These are phyloP conservation scores for Geotrichum siamense DNA, from an alignment of 1,139 yeast species.

Conservation along the genomic window DNA sequence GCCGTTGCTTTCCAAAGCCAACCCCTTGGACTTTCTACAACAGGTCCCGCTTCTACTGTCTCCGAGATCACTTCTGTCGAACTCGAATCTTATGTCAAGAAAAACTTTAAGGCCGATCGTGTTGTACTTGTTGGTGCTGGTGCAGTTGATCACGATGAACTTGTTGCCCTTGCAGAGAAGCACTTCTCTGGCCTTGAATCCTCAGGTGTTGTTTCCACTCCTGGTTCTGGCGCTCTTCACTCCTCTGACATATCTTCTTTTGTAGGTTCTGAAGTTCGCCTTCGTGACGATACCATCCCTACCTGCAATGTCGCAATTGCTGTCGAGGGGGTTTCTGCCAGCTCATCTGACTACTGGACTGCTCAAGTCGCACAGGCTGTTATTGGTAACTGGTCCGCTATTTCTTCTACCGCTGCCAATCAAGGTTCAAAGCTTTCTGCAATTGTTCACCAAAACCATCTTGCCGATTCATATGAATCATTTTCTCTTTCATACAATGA, in stretches of 20 bases:
- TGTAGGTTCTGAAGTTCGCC: constrained; percentile 77
- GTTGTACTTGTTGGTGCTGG: constrained; percentile 98
- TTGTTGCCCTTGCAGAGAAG: constrained; percentile 67
- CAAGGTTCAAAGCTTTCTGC: constrained; percentile 83
- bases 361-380: constrained; percentile 95
- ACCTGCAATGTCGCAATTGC: constrained; percentile 89
- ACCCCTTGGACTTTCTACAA: constrained; percentile 89
- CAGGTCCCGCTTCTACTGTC: constrained; percentile 89
- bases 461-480: constrained; percentile 93
- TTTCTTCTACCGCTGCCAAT: constrained; percentile 77
- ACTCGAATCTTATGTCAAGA: constrained; percentile 66
- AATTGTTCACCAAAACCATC: constrained; percentile 61
- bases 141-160: constrained; percentile 79
- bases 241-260: constrained; percentile 62
- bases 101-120: constrained; percentile 90
- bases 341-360: constrained; percentile 88
- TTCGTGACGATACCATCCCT: constrained; percentile 77
- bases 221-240: constrained; percentile 64
- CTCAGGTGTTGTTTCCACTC: constrained; percentile 55
- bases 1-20: constrained; percentile 85
- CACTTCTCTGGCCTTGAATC: constrained; percentile 70
- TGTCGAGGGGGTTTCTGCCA: constrained; percentile 98
- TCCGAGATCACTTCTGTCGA: constrained; percentile 70
- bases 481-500: constrained; percentile 96
- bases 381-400: constrained; percentile 95